Evolutionary conservation across 2,329 filamentous ascomycete species (phyloP), one percentile per base, ranked within the genome.

Genomic region (Septoria petroselini): DNA sequence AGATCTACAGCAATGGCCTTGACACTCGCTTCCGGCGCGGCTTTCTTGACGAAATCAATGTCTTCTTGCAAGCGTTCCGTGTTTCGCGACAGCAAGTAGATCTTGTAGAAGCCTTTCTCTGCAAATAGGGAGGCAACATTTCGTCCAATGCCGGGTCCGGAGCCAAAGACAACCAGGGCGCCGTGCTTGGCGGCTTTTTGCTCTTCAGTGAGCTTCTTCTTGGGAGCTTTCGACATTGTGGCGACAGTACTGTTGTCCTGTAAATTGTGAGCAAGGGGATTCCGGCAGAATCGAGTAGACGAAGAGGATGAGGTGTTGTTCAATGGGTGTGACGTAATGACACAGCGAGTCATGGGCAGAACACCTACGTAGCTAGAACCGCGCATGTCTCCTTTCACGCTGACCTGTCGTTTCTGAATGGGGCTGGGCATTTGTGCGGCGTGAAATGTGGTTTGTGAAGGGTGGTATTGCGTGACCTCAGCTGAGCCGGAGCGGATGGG

Each of bases 1-100:
- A 78, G 65, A 53, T 79, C 74, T 8, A 72, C 62, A 4, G 60
- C 57, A 42, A 74, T 67, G 0, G 67, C 73, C 41, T 67, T 63
- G 48, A 77, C 67, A 11, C 66, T 52, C 0, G 49, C 50, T 1
- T 19, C 41, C 41, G 21, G 62, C 23, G 25, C 41, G 12, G 45
- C 49, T 21, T 39, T 49, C 12, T 43, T 52, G 12, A 58, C 59
- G 47, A 52, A 57, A 37, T 55, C 53, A 2, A 53, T 55, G 29
- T 64, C 62, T 47, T 57, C 53, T 41, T 54, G 41, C 27, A 64
- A 46, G 11, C 62, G 57, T 23, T 50, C 46, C 12, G 50, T 48
- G 19, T 62, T 56, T 1, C 62, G 42, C 5, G 62, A 63, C 0
- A 64, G 27, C 3, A 65, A 46, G 14, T 61, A 53, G 34, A 64